phyloP scores from a whole-genome alignment of 2,329 filamentous ascomycete species.

The Colletotrichum sublineola region DNA sequence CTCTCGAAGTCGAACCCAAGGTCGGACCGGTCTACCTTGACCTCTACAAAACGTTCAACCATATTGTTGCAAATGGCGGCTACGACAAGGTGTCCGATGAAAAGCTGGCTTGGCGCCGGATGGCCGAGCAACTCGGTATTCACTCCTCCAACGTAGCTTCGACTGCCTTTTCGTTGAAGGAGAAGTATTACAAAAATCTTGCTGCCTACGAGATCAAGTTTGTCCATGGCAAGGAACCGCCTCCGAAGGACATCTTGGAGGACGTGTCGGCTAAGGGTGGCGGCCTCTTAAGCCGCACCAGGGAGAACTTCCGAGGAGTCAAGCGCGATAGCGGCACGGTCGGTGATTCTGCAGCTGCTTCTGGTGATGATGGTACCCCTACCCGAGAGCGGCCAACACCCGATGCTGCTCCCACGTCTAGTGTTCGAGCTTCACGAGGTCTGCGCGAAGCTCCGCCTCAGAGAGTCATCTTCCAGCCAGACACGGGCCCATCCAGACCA shows the following conservation, averaged over 20 bases:
- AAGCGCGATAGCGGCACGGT: conserved; percentile 55
- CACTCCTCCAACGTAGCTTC: conserved; percentile 81
- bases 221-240: conserved; percentile 83
- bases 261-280: conserved; percentile 89
- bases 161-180: conserved; percentile 88
- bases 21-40: conserved; percentile 83
- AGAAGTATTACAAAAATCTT: conserved; percentile 90
- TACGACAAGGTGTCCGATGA: conserved; percentile 88
- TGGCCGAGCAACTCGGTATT: conserved; percentile 82
- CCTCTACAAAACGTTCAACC: conserved; percentile 82
- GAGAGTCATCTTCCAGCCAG: conserved; percentile 86
- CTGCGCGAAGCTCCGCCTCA: conserved; percentile 87
- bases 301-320: conserved; percentile 77
- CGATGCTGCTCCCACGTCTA: conserved; percentile 63
- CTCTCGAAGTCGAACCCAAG: conserved; percentile 84
- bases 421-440: conserved; percentile 71
- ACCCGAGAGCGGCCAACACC: conserved; percentile 64
- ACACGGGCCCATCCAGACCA: conserved; percentile 75
- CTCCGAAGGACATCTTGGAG: conserved; percentile 89
- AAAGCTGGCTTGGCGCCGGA: conserved; percentile 87
- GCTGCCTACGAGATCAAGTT: conserved; percentile 88
- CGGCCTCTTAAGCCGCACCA: conserved; percentile 80
- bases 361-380: conserved; percentile 60
- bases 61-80: conserved; percentile 81
- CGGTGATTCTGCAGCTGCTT: conserved; percentile 39